Conservation (phyloP, 345 rosid genomes). For the Eutrema heterophyllum region DNA sequence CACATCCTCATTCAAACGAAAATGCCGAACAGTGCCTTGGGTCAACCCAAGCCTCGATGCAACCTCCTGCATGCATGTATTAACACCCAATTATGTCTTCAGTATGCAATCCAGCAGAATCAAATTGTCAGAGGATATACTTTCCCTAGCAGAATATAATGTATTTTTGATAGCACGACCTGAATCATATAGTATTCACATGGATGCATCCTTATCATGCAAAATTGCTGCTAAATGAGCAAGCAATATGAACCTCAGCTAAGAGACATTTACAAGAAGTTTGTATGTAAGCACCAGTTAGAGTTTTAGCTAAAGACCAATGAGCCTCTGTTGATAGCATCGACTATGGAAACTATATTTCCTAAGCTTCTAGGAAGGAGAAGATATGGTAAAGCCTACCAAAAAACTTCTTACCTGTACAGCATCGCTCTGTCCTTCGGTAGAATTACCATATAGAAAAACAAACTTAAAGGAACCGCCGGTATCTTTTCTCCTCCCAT, state of each 20-base stretch:
- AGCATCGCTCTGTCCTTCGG: slow-evolving; percentile 56
- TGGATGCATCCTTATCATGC: not conserved
- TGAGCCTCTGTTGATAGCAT: not conserved
- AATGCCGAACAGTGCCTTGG: slow-evolving; percentile 63
- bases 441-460: slow-evolving; percentile 81
- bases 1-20: slow-evolving; percentile 70
- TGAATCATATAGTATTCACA: not conserved
- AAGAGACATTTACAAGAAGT: not conserved
- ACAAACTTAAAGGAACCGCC: slow-evolving; percentile 64
- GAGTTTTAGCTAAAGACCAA: slow-evolving; percentile 17
- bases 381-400: not conserved
- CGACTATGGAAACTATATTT: not conserved
- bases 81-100: not conserved
- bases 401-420: slow-evolving; percentile 57
- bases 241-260: not conserved
- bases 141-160: not conserved
- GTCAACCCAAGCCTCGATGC: slow-evolving; percentile 71
- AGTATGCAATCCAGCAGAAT: slow-evolving; percentile 3
- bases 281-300: not conserved
- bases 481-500: slow-evolving; percentile 59
- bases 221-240: not conserved
- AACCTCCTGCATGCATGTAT: slow-evolving; percentile 52
- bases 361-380: not conserved
- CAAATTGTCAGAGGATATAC: not conserved
- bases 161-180: not conserved